These are phyloP conservation scores for Verruconis gallopava DNA, from an alignment of 2,329 filamentous ascomycete genomes.

Conservation along the genomic window DNA sequence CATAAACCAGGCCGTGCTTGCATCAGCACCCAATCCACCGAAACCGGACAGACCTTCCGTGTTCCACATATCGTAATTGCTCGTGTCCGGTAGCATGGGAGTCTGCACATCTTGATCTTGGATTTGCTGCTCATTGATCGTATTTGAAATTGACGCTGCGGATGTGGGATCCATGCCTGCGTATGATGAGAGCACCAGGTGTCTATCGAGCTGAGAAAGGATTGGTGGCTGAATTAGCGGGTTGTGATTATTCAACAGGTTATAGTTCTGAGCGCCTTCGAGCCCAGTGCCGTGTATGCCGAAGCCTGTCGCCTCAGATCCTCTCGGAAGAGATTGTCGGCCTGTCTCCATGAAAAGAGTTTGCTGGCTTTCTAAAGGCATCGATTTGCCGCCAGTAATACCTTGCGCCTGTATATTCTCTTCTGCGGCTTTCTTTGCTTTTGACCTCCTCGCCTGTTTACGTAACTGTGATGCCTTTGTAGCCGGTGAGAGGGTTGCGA, in stretches of 20 bases:
- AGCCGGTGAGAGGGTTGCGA: conserved; percentile 62
- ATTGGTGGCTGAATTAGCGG: conserved; percentile 29
- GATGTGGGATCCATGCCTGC: conserved; percentile 36
- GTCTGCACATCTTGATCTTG: not conserved
- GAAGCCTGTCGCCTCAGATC: conserved; percentile 7
- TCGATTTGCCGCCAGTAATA: not conserved
- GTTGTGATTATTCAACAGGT: conserved; percentile 7
- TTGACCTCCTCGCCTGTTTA: conserved; percentile 36
- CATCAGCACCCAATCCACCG: conserved; percentile 22
- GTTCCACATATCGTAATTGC: conserved; percentile 4
- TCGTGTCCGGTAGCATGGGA: conserved; percentile 9
- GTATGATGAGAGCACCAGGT: conserved; percentile 65
- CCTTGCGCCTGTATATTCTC: not conserved
- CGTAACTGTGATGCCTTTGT: conserved; percentile 33
- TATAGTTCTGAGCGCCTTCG: not conserved
- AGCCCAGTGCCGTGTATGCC: not conserved
- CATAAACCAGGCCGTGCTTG: conserved; percentile 70
- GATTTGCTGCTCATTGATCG: conserved; percentile 3
- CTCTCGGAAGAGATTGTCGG: not conserved
- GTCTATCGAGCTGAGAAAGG: conserved; percentile 59
- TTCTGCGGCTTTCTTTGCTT: conserved; percentile 14
- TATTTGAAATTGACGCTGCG: conserved; percentile 18
- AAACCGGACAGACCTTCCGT: conserved; percentile 5
- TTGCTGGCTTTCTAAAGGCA: conserved; percentile 1
- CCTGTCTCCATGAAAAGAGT: not conserved